phyloP scores from a whole-genome alignment of 805 yeast species.

The Saturnispora gosingensis region DNA sequence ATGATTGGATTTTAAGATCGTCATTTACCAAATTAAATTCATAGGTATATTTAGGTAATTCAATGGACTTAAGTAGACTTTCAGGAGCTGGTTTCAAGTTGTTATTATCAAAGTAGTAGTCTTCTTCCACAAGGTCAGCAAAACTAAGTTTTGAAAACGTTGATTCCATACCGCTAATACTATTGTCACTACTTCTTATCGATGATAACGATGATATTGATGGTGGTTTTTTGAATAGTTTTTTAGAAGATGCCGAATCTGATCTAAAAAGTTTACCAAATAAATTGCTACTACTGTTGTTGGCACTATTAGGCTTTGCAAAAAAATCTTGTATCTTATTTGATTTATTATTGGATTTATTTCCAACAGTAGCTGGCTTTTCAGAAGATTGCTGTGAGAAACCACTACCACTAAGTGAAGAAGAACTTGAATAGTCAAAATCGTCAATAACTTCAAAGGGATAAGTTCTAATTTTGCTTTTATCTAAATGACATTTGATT shows the following conservation, averaged over 20 bases:
- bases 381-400: constrained; percentile 5
- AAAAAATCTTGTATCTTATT: constrained; percentile 6
- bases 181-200: background rate
- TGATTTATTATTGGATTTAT: background rate
- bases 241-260: background rate
- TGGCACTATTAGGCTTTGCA: background rate
- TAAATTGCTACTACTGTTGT: background rate
- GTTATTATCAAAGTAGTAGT: background rate
- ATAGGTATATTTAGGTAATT: constrained; percentile 15
- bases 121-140: background rate
- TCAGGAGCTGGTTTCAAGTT: constrained; percentile 32
- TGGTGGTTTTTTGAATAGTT: background rate
- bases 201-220: constrained; percentile 9
- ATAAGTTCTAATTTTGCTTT: constrained; percentile 37
- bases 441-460: constrained; percentile 61
- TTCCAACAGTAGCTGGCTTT: constrained; percentile 1
- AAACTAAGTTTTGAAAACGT: background rate
- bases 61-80: constrained; percentile 26
- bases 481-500: constrained; percentile 19
- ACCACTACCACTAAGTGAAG: background rate
- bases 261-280: constrained; percentile 2
- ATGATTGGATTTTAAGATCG: constrained; percentile 17
- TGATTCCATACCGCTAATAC: background rate
- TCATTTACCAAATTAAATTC: constrained; percentile 22
- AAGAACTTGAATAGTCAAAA: constrained; percentile 37